A percentile compares a stretch with the other conserved stretches of the same genome.
Evolutionary conservation across 768 basidiomycete genomes (phyloP).

Genomic region (Tulasnella sp.): DNA sequence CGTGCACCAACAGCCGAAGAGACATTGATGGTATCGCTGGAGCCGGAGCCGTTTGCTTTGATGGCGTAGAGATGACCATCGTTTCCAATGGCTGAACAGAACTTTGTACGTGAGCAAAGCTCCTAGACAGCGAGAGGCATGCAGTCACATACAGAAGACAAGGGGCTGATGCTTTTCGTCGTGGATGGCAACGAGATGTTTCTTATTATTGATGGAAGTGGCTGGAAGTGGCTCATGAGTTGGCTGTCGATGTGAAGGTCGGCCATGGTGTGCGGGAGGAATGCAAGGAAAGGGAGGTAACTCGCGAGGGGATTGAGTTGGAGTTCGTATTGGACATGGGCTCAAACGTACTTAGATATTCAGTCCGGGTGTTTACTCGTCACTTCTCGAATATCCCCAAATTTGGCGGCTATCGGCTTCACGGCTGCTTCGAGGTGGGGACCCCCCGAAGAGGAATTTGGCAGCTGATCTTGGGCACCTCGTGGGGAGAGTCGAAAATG

Average conservation of each 20-base stretch:
- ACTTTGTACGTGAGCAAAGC: neutral
- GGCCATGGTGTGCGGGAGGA: neutral
- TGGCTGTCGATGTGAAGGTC: constrained; percentile 1
- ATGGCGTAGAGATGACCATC: neutral
- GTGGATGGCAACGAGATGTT: neutral
- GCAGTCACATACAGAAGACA: neutral
- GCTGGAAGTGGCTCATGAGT: neutral
- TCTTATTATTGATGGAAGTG: neutral
- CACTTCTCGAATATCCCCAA: neutral
- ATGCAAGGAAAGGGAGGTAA: neutral
- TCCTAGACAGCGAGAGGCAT: neutral
- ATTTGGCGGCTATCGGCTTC: neutral
- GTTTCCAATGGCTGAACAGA: neutral
- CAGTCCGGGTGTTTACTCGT: neutral
- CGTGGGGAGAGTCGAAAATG: too few relatives aligned
- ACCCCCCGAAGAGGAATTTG: neutral
- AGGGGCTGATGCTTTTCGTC: neutral
- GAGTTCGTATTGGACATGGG: neutral
- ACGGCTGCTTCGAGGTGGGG: neutral
- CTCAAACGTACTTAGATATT: neutral
- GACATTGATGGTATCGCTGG: neutral
- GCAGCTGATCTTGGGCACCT: neutral
- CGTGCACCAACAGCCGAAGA: neutral
- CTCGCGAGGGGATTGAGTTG: neutral
- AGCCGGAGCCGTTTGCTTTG: neutral